Percentiles rank a stretch among this genome's conserved stretches.
phyloP scores from a whole-genome alignment of 306 rosid genomes.

The Clitoria ternatea region DNA sequence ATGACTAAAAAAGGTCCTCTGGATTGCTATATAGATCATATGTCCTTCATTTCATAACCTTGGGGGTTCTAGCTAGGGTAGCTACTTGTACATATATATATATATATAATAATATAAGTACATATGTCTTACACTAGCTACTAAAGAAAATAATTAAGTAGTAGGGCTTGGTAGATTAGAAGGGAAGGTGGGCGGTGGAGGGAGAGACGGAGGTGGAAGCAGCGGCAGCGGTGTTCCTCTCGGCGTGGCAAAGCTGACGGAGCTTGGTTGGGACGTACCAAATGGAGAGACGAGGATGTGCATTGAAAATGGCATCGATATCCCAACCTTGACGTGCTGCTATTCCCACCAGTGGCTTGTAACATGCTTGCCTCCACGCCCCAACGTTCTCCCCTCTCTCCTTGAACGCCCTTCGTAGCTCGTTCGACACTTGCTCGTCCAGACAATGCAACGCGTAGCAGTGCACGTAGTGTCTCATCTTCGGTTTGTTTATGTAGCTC shows the following conservation, averaged over 20 bases:
- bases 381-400: conserved; percentile 90
- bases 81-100: too few species aligned
- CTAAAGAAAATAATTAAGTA: too few species aligned
- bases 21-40: not conserved
- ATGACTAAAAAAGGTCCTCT: not conserved
- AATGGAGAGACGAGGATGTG: conserved; percentile 74
- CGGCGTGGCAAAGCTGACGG: conserved; percentile 89
- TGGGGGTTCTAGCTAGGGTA: not conserved
- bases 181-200: conserved; percentile 39
- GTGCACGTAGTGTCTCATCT: conserved; percentile 97
- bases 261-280: conserved; percentile 97
- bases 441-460: conserved; percentile 90
- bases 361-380: conserved; percentile 88
- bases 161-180: not conserved
- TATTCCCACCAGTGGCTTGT: conserved; percentile 66
- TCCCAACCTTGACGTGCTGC: conserved; percentile 92
- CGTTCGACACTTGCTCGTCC: conserved; percentile 70
- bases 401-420: conserved; percentile 59
- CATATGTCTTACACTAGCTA: not conserved
- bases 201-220: conserved; percentile 55
- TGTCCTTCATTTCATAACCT: not conserved
- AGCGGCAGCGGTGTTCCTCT: conserved; percentile 56
- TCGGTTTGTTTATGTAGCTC: conserved; percentile 92
- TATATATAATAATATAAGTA: not conserved
- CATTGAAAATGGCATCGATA: conserved; percentile 81